Conservation (phyloP, 2,329 filamentous ascomycete genomes). For the Fusarium lateritium region DNA sequence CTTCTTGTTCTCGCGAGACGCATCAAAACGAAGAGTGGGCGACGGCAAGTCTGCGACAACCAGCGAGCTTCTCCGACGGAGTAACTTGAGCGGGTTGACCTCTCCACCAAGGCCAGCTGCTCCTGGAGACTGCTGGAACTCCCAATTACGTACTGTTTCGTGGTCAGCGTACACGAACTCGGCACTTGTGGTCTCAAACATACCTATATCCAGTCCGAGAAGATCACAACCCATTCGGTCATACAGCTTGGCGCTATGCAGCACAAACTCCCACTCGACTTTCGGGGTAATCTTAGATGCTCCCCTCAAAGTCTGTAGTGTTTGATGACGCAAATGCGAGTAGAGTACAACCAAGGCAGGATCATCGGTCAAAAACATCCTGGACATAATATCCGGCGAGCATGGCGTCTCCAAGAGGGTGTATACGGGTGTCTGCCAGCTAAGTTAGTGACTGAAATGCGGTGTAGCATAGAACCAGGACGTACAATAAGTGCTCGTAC, state of each 20-base stretch:
- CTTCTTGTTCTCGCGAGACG: conserved; percentile 57
- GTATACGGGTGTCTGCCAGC: conserved; percentile 79
- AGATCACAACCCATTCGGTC: conserved; percentile 95
- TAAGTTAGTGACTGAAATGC: conserved; percentile 8
- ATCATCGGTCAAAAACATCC: conserved; percentile 89
- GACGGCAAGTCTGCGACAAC: conserved; percentile 82
- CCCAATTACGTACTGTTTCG: conserved; percentile 79
- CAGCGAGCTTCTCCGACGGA: conserved; percentile 80
- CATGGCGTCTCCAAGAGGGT: conserved; percentile 78
- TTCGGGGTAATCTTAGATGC: conserved; percentile 83
- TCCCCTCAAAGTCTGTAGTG: conserved; percentile 86
- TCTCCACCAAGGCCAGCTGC: conserved; percentile 60
- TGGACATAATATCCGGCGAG: conserved; percentile 79
- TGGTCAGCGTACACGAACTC: conserved; percentile 31
- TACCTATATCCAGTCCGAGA: conserved; percentile 86
- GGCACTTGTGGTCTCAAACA: conserved; percentile 45
- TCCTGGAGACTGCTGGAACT: conserved; percentile 73
- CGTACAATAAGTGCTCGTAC: conserved; percentile 86
- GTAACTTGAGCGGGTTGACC: conserved; percentile 76
- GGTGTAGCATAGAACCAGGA: conserved; percentile 16
- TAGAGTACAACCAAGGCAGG: conserved; percentile 91
- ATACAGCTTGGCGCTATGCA: conserved; percentile 87
- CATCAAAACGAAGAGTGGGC: conserved; percentile 58
- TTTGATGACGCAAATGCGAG: conserved; percentile 84
- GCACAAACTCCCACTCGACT: conserved; percentile 89